Evolutionary conservation across 352 stramenopile species (phyloP).

Genomic region (Aphanomyces astaci): DNA sequence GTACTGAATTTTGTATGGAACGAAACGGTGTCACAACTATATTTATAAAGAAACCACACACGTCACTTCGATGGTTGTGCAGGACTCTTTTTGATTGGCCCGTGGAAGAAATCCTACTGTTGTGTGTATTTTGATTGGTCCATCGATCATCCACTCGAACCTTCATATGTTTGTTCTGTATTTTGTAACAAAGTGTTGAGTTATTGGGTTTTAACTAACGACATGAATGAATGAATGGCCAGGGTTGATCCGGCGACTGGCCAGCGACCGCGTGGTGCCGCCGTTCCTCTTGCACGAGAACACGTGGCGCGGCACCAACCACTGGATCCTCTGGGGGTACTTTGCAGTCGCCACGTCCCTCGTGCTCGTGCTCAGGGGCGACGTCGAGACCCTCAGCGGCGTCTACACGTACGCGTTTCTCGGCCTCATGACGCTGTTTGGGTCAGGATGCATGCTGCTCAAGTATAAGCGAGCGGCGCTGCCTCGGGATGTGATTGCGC

Average conservation of each 20-base stretch:
- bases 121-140: no score
- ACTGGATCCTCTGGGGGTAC: constrained; percentile 90
- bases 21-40: no score
- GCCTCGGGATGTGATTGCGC: constrained; percentile 75
- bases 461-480: constrained; percentile 92
- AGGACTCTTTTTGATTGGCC: no score
- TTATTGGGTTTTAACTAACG: no score
- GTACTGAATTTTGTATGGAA: no score
- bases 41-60: no score
- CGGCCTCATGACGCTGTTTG: constrained; percentile 91
- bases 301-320: constrained; percentile 78
- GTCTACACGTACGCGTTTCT: constrained; percentile 96
- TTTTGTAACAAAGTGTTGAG: no score
- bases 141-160: no score
- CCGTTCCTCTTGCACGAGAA: constrained; percentile 77
- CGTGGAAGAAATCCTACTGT: no score
- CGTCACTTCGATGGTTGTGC: no score
- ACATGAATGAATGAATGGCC: no score
- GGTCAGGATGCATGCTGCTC: constrained; percentile 88
- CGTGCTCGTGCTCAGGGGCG: constrained; percentile 83
- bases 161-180: no score
- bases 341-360: constrained; percentile 84
- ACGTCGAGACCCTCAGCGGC: constrained; percentile 87
- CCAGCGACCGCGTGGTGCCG: constrained; percentile 82
- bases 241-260: constrained; percentile 82